Evolutionary conservation across 176 grass and related monocot genomes (phyloP).

Genomic region (Paspalum vaginatum): DNA sequence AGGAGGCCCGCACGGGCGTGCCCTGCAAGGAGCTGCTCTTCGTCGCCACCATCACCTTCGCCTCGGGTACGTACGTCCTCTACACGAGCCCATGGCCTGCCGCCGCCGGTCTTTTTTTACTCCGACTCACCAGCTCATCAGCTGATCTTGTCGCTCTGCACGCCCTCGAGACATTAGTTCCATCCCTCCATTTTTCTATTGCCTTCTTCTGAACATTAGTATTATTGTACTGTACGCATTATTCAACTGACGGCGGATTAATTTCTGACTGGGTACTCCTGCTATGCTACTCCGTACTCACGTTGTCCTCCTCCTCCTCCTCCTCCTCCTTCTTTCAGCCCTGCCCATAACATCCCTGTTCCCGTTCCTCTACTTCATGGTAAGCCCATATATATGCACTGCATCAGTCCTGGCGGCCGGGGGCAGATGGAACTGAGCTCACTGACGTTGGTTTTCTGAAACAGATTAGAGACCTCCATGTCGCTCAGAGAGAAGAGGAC

Average conservation of each 20-base stretch:
- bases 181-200: too few relatives aligned
- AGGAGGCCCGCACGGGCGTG: constrained; percentile 34
- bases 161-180: too few relatives aligned
- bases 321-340: constrained; percentile 40
- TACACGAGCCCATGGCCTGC: not conserved
- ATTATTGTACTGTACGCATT: too few relatives aligned
- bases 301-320: not conserved
- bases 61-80: constrained; percentile 12
- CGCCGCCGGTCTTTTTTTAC: too few relatives aligned
- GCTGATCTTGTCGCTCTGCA: too few relatives aligned
- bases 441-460: not conserved
- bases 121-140: too few relatives aligned
- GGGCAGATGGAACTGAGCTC: not conserved
- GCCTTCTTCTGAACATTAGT: too few relatives aligned
- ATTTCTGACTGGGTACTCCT: too few relatives aligned
- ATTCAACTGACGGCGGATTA: too few relatives aligned
- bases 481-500: constrained; percentile 73
- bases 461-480: constrained; percentile 73
- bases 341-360: constrained; percentile 62
- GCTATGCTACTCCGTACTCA: too few relatives aligned
- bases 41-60: constrained; percentile 38
- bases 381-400: too few relatives aligned
- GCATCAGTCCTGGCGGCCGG: too few relatives aligned
- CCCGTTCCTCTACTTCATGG: constrained; percentile 87
- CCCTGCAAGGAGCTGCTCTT: constrained; percentile 58